A percentile compares a stretch with the other conserved stretches of the same genome.
Evolutionary conservation across 768 basidiomycete genomes (phyloP).

Genomic region (Albatrellus ellisii): DNA sequence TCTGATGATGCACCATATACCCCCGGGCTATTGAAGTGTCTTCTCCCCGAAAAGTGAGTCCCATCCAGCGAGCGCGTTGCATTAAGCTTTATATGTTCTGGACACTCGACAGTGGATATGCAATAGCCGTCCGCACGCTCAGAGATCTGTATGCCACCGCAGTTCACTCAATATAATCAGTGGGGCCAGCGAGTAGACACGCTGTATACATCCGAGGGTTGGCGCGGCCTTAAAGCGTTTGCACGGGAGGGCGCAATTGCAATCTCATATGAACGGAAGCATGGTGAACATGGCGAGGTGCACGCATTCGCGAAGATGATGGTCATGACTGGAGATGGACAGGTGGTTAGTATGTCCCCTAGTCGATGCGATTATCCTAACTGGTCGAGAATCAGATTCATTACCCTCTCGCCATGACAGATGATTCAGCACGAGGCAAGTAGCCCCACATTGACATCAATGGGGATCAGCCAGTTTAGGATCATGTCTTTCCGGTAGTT

Average conservation of each 20-base stretch:
- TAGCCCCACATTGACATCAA: not conserved
- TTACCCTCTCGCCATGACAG: conserved; percentile 72
- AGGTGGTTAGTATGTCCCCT: conserved; percentile 31
- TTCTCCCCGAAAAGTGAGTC: conserved; percentile 34
- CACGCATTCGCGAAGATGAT: conserved; percentile 56
- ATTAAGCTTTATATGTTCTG: too few relatives aligned
- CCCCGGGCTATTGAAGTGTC: conserved; percentile 42
- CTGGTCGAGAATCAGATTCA: conserved; percentile 30
- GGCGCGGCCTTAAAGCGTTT: conserved; percentile 52
- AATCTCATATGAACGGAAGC: conserved; percentile 55
- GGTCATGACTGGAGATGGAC: conserved; percentile 48
- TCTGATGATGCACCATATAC: conserved; percentile 46
- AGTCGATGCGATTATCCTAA: not conserved
- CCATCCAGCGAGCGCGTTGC: too few relatives aligned
- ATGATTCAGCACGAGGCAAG: conserved; percentile 53
- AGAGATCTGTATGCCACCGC: conserved; percentile 31
- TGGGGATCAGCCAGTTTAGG: not conserved
- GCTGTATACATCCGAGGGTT: conserved; percentile 60
- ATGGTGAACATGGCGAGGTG: conserved; percentile 43
- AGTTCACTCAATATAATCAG: conserved; percentile 57
- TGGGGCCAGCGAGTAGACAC: conserved; percentile 57
- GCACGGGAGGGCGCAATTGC: conserved; percentile 51
- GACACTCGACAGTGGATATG: not conserved
- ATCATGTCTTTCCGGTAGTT: conserved; percentile 26
- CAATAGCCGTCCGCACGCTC: conserved; percentile 40